These are phyloP conservation scores for Pyrenophora tritici-repentis DNA, from an alignment of 2,329 filamentous ascomycete species.

Conservation along the genomic window DNA sequence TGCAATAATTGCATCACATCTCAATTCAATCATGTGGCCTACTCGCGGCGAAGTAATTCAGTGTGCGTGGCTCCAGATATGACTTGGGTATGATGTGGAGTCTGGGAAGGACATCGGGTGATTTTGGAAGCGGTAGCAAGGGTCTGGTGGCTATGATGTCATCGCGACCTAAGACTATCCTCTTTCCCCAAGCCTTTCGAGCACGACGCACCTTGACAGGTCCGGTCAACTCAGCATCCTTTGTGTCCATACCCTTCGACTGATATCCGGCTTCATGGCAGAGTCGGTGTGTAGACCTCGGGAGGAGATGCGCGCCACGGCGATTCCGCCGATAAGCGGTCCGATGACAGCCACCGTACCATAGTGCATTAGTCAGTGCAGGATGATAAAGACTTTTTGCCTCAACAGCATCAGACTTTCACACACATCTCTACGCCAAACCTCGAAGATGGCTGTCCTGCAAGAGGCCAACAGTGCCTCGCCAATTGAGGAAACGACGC, in stretches of 20 bases:
- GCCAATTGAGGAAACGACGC: constrained; percentile 20
- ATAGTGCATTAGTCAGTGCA: constrained; percentile 1
- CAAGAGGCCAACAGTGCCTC: neutral
- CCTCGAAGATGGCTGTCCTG: constrained; percentile 11
- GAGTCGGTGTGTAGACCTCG: constrained; percentile 3
- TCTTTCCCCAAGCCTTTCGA: too few relatives aligned
- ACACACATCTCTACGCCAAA: neutral
- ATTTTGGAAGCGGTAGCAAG: too few relatives aligned
- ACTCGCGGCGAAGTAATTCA: too few relatives aligned
- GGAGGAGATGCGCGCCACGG: neutral
- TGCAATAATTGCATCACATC: neutral
- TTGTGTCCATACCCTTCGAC: neutral
- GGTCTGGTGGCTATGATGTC: too few relatives aligned
- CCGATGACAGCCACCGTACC: neutral
- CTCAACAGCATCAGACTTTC: neutral
- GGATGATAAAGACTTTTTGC: constrained; percentile 2
- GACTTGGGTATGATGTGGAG: too few relatives aligned
- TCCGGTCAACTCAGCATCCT: neutral
- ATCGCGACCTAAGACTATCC: too few relatives aligned
- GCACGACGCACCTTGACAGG: too few relatives aligned
- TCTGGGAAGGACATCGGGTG: too few relatives aligned
- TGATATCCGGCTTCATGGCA: neutral
- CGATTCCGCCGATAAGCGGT: constrained; percentile 15
- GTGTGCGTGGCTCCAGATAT: too few relatives aligned
- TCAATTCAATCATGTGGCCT: neutral